Conservation (phyloP, 169 alveolate genomes). For the Plasmodium inui region DNA sequence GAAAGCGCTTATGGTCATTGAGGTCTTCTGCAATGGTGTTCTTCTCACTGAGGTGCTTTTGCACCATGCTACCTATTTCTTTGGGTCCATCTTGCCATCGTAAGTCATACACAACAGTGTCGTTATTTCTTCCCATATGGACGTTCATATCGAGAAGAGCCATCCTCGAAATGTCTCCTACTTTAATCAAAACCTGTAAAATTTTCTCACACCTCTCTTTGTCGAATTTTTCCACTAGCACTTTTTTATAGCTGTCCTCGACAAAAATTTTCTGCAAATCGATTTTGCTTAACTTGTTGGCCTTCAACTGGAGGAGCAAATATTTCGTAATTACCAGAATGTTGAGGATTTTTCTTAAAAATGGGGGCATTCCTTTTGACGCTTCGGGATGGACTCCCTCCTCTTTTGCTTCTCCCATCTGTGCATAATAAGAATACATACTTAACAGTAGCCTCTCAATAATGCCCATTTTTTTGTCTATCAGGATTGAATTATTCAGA, state of each 20-base stretch:
- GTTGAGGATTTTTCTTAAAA: constrained; percentile 18
- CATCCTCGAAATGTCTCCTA: constrained; percentile 17
- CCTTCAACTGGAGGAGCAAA: not conserved
- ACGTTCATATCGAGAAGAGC: not conserved
- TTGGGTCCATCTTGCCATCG: not conserved
- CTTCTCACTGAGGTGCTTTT: not conserved
- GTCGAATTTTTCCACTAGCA: constrained; percentile 32
- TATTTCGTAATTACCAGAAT: constrained; percentile 12
- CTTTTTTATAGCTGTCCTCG: constrained; percentile 44
- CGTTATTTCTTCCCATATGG: not conserved
- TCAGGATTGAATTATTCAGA: not conserved
- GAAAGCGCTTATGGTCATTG: constrained; percentile 19
- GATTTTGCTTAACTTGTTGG: not conserved
- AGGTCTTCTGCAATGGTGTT: not conserved
- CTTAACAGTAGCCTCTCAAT: constrained; percentile 12
- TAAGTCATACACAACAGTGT: not conserved
- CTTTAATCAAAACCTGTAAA: constrained; percentile 30
- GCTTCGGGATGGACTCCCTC: not conserved
- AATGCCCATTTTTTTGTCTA: constrained; percentile 17
- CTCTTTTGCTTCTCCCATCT: not conserved
- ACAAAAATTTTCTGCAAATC: constrained; percentile 35
- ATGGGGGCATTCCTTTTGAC: not conserved
- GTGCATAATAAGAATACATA: not conserved
- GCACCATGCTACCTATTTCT: not conserved
- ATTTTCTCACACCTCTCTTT: constrained; percentile 39